Evolutionary conservation across 129 eudicot species (phyloP).

Genomic region (Lonicera japonica): DNA sequence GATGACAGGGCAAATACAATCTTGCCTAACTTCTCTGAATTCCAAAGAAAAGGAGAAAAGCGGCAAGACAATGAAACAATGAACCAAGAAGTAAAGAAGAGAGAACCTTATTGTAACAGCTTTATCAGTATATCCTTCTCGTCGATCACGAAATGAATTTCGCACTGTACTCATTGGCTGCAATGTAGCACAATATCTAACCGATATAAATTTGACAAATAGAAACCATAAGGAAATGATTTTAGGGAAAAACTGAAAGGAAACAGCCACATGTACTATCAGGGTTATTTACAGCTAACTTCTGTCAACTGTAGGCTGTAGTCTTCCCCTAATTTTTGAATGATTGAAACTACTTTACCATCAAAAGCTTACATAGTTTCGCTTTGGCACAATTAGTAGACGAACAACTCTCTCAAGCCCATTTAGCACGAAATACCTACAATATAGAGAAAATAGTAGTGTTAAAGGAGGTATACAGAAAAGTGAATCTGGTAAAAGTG

Average conservation of each 20-base stretch:
- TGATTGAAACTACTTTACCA: not conserved
- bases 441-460: not conserved
- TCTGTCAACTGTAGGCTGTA: not conserved
- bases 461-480: not conserved
- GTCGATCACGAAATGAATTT: conserved; percentile 68
- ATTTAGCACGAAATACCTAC: conserved; percentile 74
- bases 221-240: not conserved
- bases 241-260: not conserved
- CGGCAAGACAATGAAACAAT: not conserved
- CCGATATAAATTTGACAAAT: too few species aligned
- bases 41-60: not conserved
- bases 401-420: conserved; percentile 94
- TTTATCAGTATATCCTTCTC: conserved; percentile 91
- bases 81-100: conserved; percentile 5
- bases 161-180: conserved; percentile 87
- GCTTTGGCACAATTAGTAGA: conserved; percentile 60
- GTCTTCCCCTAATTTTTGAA: not conserved
- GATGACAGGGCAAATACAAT: too few species aligned
- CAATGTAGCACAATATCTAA: conserved; percentile 11
- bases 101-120: conserved; percentile 78
- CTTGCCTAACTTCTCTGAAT: too few species aligned
- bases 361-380: conserved; percentile 70
- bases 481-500: too few species aligned
- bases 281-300: not conserved
- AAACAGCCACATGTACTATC: not conserved